phyloP scores from a whole-genome alignment of 2,329 filamentous ascomycete species.

The Phialophora macrospora region DNA sequence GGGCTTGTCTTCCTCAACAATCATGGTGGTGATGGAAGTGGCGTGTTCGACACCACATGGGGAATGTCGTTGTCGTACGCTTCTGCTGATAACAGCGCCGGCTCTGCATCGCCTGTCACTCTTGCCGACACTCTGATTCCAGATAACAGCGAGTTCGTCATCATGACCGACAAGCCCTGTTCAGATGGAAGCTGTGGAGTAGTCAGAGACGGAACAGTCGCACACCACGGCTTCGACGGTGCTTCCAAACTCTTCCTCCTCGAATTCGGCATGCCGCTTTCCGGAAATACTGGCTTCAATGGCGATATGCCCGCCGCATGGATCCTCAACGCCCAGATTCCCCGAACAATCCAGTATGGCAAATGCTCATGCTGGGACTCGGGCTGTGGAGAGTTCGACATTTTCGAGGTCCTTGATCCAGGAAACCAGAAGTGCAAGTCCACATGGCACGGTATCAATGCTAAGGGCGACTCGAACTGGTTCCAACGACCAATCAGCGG shows the following conservation, averaged over 20 bases:
- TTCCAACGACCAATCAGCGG: constrained; percentile 67
- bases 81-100: constrained; percentile 53
- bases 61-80: constrained; percentile 65
- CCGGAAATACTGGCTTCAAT: constrained; percentile 57
- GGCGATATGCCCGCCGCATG: constrained; percentile 75
- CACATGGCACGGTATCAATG: constrained; percentile 65
- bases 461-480: constrained; percentile 72
- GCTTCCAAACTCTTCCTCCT: constrained; percentile 74
- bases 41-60: constrained; percentile 59
- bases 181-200: constrained; percentile 53
- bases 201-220: constrained; percentile 55
- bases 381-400: constrained; percentile 76
- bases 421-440: constrained; percentile 71
- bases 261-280: constrained; percentile 73
- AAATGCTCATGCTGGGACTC: constrained; percentile 73
- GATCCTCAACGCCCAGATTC: constrained; percentile 75
- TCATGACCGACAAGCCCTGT: constrained; percentile 59
- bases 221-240: constrained; percentile 71
- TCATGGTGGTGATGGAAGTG: constrained; percentile 60
- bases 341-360: constrained; percentile 71
- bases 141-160: constrained; percentile 57
- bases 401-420: constrained; percentile 71
- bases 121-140: constrained; percentile 57
- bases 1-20: constrained; percentile 66
- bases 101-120: constrained; percentile 54